phyloP scores from a whole-genome alignment of 768 basidiomycete genomes.

The Boletus rubroflammeus region DNA sequence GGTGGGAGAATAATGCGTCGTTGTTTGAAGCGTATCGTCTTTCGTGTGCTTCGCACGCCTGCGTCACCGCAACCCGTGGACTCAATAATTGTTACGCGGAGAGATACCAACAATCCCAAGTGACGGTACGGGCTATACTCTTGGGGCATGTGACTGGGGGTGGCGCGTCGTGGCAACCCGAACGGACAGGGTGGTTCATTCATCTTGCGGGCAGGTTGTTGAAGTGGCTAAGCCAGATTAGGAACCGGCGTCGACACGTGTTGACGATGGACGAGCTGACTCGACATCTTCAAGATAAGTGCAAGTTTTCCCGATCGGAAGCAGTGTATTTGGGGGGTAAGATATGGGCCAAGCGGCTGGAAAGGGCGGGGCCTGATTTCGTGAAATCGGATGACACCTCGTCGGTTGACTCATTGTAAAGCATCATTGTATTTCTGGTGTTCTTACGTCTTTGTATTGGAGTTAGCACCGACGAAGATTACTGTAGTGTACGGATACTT shows the following conservation, averaged over 20 bases:
- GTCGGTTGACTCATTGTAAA: conserved; percentile 10
- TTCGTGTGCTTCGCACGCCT: conserved; percentile 33
- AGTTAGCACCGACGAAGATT: neutral
- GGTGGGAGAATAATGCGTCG: conserved; percentile 33
- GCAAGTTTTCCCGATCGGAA: conserved; percentile 21
- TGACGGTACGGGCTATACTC: conserved; percentile 21
- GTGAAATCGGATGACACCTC: conserved; percentile 20
- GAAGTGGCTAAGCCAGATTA: conserved; percentile 19
- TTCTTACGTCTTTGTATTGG: conserved; percentile 9
- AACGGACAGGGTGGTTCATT: conserved; percentile 25
- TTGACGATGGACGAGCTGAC: conserved; percentile 19
- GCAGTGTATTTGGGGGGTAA: conserved; percentile 21
- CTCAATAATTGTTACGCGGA: conserved; percentile 18
- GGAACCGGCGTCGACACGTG: conserved; percentile 3
- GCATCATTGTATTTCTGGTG: neutral
- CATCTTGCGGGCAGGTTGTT: conserved; percentile 19
- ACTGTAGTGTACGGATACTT: neutral
- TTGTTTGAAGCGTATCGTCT: conserved; percentile 28
- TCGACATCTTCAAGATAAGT: conserved; percentile 22
- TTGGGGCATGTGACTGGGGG: conserved; percentile 14
- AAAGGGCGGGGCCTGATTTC: conserved; percentile 20
- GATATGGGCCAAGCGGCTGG: conserved; percentile 23
- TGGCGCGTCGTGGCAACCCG: conserved; percentile 19
- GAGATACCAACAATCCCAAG: conserved; percentile 35
- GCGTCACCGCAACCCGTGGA: conserved; percentile 36